Evolutionary conservation across 257 asterid species (phyloP).

Genomic region (Nicotiana tomentosiformis): DNA sequence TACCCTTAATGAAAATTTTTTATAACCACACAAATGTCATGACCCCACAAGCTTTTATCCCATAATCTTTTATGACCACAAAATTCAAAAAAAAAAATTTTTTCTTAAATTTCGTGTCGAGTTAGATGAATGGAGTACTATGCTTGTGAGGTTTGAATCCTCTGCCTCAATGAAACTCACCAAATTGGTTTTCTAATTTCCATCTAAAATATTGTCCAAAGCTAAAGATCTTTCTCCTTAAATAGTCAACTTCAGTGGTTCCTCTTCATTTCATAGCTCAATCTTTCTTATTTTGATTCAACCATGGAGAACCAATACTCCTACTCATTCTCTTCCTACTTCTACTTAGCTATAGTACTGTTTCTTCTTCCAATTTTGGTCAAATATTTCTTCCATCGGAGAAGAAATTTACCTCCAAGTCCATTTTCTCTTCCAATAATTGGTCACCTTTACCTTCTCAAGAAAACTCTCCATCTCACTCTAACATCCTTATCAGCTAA

Average conservation of each 20-base stretch:
- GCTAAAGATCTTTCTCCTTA: neutral
- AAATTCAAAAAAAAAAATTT: no score
- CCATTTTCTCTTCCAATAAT: constrained; percentile 43
- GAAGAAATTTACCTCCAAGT: constrained; percentile 34
- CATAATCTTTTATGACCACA: no score
- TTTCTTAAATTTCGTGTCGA: no score
- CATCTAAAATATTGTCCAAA: neutral
- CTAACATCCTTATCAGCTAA: constrained; percentile 20
- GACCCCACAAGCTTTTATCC: no score
- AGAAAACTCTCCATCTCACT: neutral
- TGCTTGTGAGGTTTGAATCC: no score
- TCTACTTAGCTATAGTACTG: neutral
- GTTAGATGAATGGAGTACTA: no score
- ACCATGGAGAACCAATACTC: neutral
- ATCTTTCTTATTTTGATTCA: constrained; percentile 9
- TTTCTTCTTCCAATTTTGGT: constrained; percentile 13
- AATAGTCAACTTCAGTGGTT: neutral
- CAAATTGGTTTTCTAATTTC: neutral
- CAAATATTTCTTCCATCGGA: constrained; percentile 2
- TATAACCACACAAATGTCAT: no score
- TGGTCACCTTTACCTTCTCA: constrained; percentile 2
- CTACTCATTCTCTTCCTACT: neutral
- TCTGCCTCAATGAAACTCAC: no score
- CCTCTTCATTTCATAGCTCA: neutral
- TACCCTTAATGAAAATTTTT: no score